phyloP scores from a whole-genome alignment of 2,329 filamentous ascomycete species.

The Aspergillus pseudotamarii region DNA sequence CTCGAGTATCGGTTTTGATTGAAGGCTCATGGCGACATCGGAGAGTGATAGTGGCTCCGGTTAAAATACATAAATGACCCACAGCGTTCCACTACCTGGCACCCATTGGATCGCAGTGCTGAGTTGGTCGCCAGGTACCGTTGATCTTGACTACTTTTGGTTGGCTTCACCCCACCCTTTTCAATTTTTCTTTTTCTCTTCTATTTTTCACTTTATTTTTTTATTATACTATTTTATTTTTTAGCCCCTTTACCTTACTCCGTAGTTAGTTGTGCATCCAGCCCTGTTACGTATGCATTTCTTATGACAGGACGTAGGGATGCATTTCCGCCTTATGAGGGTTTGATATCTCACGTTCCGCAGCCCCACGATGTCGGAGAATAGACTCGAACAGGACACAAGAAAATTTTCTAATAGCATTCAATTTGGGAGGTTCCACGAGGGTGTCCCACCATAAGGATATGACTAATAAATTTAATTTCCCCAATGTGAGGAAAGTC shows the following conservation, averaged over 20 bases:
- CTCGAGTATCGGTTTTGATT: too few relatives aligned
- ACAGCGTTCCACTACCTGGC: not conserved
- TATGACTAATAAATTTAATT: not conserved
- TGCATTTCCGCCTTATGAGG: too few relatives aligned
- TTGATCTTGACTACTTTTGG: not conserved
- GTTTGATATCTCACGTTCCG: not conserved
- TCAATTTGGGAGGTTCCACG: not conserved
- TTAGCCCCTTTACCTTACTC: not conserved
- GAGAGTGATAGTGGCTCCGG: not conserved
- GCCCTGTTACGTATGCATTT: too few relatives aligned
- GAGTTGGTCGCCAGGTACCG: not conserved
- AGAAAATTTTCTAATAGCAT: not conserved
- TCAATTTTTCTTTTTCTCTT: not conserved
- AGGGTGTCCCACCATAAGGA: not conserved
- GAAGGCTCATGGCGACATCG: not conserved
- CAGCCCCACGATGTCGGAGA: too few relatives aligned
- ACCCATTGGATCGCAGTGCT: not conserved
- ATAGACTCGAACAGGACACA: not conserved
- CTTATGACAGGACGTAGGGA: not conserved
- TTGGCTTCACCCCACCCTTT: not conserved
- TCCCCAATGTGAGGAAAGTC: not conserved
- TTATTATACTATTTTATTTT: not conserved
- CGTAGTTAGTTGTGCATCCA: not conserved
- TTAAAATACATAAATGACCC: not conserved
- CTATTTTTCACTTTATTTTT: not conserved